phyloP scores from a whole-genome alignment of 306 rosid genomes.

The Lablab purpureus region DNA sequence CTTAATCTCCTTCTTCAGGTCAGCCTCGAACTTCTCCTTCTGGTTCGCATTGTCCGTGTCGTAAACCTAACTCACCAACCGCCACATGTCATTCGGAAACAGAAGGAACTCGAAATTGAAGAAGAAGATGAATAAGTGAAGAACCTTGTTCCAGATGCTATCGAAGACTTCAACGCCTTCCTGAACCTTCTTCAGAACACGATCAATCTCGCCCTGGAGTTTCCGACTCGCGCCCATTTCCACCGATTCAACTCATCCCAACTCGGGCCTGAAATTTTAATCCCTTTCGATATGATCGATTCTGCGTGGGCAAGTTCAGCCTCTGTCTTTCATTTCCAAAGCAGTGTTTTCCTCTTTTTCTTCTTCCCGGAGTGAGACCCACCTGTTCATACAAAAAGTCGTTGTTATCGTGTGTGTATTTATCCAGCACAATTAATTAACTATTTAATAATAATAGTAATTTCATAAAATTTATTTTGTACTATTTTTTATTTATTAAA shows the following conservation, averaged over 20 bases:
- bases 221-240: constrained; percentile 90
- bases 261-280: not conserved
- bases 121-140: not conserved
- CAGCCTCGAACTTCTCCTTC: constrained; percentile 94
- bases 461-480: not conserved
- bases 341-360: not conserved
- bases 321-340: not conserved
- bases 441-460: not conserved
- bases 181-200: constrained; percentile 89
- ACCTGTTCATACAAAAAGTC: not conserved
- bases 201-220: constrained; percentile 93
- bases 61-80: constrained; percentile 62
- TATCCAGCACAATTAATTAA: not conserved
- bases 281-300: not conserved
- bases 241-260: constrained; percentile 12
- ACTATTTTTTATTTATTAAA: not conserved
- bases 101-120: not conserved
- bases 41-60: constrained; percentile 91
- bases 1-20: constrained; percentile 90
- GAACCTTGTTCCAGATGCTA: constrained; percentile 85
- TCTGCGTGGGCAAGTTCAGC: not conserved
- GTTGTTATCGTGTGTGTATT: not conserved
- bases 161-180: constrained; percentile 91
- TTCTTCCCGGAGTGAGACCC: not conserved
- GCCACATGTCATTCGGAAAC: constrained; percentile 2